Percentiles rank a stretch among this genome's conserved stretches.
Evolutionary conservation across 2,329 filamentous ascomycete genomes (phyloP).

Genomic region (Pseudogymnoascus pannorum): DNA sequence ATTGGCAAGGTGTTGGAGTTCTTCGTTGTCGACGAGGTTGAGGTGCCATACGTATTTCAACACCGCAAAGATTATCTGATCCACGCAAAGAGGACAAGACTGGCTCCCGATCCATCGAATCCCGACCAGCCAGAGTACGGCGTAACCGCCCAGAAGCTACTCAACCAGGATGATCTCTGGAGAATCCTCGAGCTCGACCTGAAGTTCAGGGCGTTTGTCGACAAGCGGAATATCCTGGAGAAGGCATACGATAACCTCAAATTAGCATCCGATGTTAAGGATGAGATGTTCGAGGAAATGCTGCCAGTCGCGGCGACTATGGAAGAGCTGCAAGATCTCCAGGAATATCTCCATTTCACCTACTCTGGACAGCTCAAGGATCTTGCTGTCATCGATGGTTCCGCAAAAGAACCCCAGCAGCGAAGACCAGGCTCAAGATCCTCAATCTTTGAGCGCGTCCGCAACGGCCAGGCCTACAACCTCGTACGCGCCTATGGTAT

Average conservation of each 20-base stretch:
- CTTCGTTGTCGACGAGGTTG: constrained; percentile 87
- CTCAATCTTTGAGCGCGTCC: constrained; percentile 74
- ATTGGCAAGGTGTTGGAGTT: constrained; percentile 91
- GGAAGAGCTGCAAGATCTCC: constrained; percentile 92
- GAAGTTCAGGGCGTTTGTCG: constrained; percentile 86
- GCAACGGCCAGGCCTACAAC: constrained; percentile 69
- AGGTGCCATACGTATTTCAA: constrained; percentile 96
- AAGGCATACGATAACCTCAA: constrained; percentile 70
- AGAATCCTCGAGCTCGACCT: constrained; percentile 90
- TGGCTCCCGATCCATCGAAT: constrained; percentile 53
- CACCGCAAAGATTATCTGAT: constrained; percentile 97
- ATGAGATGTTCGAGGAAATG: constrained; percentile 74
- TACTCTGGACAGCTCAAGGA: constrained; percentile 82
- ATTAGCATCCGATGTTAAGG: constrained; percentile 52
- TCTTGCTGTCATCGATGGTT: constrained; percentile 55
- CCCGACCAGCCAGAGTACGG: constrained; percentile 65
- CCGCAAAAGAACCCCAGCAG: constrained; percentile 52
- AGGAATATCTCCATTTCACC: constrained; percentile 94
- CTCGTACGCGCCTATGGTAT: constrained; percentile 89
- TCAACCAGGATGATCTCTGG: constrained; percentile 92
- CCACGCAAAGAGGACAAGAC: constrained; percentile 65
- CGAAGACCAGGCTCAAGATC: constrained; percentile 77
- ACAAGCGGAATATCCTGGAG: constrained; percentile 82
- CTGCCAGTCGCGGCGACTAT: constrained; percentile 73
- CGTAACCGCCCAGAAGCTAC: constrained; percentile 74